Base-by-base conservation (phyloP, 2,329 filamentous ascomycete species). In the Diaporthe caulivora region DNA sequence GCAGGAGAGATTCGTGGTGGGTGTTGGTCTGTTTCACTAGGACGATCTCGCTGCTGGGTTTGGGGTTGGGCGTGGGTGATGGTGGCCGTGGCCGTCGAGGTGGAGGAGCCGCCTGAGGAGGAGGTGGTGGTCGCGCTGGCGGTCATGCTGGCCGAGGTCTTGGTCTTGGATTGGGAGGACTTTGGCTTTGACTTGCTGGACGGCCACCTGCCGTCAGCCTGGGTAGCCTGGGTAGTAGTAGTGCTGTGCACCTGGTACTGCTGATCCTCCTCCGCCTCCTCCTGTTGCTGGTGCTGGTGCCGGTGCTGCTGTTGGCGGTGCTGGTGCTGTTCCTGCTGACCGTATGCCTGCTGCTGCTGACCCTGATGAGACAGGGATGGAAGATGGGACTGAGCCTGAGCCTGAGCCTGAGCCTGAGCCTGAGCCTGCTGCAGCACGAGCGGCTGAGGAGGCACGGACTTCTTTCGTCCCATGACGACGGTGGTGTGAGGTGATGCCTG, bases 1-100 rank as follows among this genome's bases (percentile, higher is more conserved):
- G 60, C 77, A 70, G 82, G 79, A 71, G 79, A 80, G 74, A 78
- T 77, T 42, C 65, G 69, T 44, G 55, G 55, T 37, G 40, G 67
- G 31, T 62, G 70, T 67, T 70, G 73, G 49, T 58, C 70, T 75
- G 73, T 73, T 75, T 75, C 81, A 75, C 79, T 79, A 76, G 82
- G 80, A 62, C 31, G 68, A 60, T 53, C 44, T 71, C 44, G 69
- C n/a, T 62, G 69, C 55, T 70, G 67, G 67, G 67, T 70, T 70
- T 70, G 67, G 67, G 67, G 47, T 40, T 53, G 62, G 62, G 62
- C 31, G 62, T 53, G 47, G 47, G 47, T 53, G 62, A 31, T 53
- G 44, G 62, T 40, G 62, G 62, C 47, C 62, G 62, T 40, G 29
- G 34, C 24, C 31, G 62, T 67, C 31, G 62, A 18, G 31, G 8